Conservation (phyloP, 805 yeast genomes). For the Metschnikowia cubensis region DNA sequence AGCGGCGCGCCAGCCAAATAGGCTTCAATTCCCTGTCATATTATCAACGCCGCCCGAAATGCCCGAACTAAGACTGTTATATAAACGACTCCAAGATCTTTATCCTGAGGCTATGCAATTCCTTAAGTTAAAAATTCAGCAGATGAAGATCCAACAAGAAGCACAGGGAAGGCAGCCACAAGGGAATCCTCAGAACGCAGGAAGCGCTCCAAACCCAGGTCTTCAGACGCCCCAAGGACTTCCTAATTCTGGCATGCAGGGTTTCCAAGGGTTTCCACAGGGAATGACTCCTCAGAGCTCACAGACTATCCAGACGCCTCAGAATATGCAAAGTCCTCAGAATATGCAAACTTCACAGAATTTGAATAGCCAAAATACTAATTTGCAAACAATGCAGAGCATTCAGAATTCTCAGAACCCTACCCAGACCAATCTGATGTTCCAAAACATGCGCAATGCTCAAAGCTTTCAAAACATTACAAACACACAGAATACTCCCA, state of each 20-base stretch:
- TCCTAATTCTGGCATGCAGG: background rate
- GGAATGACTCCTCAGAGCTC: slow-evolving; percentile 2
- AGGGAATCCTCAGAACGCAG: slow-evolving; percentile 6
- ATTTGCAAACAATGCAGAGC: slow-evolving; percentile 7
- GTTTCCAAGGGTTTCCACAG: slow-evolving; percentile 1
- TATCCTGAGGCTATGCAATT: slow-evolving; percentile 53
- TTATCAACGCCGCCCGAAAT: slow-evolving; percentile 52
- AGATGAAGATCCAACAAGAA: slow-evolving; percentile 30
- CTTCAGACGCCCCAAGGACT: slow-evolving; percentile 3
- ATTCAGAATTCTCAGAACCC: slow-evolving; percentile 5
- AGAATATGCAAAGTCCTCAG: slow-evolving; percentile 4
- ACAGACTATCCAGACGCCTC: slow-evolving; percentile 12
- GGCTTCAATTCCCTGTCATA: slow-evolving; percentile 42
- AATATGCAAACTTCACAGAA: background rate
- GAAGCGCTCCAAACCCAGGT: slow-evolving; percentile 1
- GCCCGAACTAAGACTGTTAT: slow-evolving; percentile 49
- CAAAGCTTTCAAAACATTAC: slow-evolving; percentile 1
- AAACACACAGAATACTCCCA: background rate
- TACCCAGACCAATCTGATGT: background rate
- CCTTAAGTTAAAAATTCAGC: slow-evolving; percentile 33
- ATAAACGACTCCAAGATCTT: slow-evolving; percentile 44
- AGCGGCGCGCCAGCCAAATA: slow-evolving; percentile 22
- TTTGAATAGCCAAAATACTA: background rate
- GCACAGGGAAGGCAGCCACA: slow-evolving; percentile 10
- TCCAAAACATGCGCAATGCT: slow-evolving; percentile 2